Base-by-base conservation (phyloP, 2,329 filamentous ascomycete species). In the Colletotrichum sp. region DNA sequence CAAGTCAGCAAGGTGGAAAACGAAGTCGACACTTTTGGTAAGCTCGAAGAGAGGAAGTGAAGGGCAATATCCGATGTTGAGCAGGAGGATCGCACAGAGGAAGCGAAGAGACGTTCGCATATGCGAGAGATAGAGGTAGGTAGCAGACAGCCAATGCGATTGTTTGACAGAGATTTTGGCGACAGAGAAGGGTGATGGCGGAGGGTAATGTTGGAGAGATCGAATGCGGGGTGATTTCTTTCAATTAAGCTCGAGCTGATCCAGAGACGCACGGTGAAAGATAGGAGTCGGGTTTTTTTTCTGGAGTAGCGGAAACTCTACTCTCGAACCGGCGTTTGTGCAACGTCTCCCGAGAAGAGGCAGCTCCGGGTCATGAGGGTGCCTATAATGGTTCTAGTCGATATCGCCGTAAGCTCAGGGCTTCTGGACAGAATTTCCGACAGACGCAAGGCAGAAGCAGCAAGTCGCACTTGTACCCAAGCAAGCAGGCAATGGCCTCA, bases 111-210 rank as follows among this genome's bases (percentile, higher is more conserved):
- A 48, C 15, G 48, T 65, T 36, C 24, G 24, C 58, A 21, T 8
- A 21, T 18, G 36, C 21, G 34, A 32, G 15, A 48, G 61, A 16
- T 15, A 52, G 30, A 24, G n/a, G 30, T 30, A 34, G 32, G 21
- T 13, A 32, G 43, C 32, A 52, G 30, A 48, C 28, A 63, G 43
- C 43, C 32, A 52, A 63, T n/a, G 13, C 52, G 60, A 71, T 32
- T 38, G 76, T 68, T 76, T 77, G 77, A 78, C 77, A 67, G 75
- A 73, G 78, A 78, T 78, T 79, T 79, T 79, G 77, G 79, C 78
- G 79, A 78, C 78, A 79, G 68, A 77, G 75, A 76, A 78, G 78
- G 78, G 76, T 79, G 77, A 78, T 78, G 73, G 63, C 63, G 69
- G 38, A 43, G 8, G 63, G 28, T 24, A 30, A 21, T 78, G 72